Conservation (phyloP, 805 yeast genomes). For the Candida railenensis region DNA sequence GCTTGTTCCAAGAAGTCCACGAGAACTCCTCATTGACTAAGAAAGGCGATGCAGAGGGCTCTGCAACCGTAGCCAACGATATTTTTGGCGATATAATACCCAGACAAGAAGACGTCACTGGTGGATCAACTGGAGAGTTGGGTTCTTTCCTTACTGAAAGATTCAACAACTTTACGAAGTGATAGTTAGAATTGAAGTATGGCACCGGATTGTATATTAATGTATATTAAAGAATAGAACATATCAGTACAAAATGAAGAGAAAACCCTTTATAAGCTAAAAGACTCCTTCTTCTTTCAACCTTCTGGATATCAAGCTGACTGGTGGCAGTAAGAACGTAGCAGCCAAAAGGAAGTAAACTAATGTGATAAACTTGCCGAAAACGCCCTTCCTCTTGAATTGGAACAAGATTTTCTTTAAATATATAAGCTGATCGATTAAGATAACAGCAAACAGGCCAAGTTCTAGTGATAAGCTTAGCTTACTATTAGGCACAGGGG, state of each 20-base stretch:
- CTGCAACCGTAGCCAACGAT: not conserved
- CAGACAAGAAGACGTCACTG: slow-evolving; percentile 8
- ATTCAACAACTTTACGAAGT: slow-evolving; percentile 15
- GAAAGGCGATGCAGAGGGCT: not conserved
- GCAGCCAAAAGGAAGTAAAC: not conserved
- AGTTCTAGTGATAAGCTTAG: not conserved
- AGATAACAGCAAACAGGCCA: not conserved
- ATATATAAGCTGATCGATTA: not conserved
- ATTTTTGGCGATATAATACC: not conserved
- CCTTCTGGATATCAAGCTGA: not conserved
- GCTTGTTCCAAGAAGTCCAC: slow-evolving; percentile 30
- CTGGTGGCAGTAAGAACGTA: not conserved
- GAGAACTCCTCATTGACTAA: not conserved
- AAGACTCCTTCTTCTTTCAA: not conserved
- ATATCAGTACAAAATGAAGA: too few species aligned
- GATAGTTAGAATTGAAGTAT: not conserved
- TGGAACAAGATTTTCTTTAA: not conserved
- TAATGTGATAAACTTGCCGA: not conserved
- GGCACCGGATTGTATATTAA: not conserved
- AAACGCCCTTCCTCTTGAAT: not conserved
- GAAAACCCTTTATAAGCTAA: too few species aligned
- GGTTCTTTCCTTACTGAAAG: slow-evolving; percentile 16
- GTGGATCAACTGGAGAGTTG: slow-evolving; percentile 17
- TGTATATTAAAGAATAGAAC: not conserved
- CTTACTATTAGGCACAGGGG: not conserved